Evolutionary conservation across 2,329 filamentous ascomycete species (phyloP), one percentile per base, ranked within the genome.

Genomic region (Pyricularia pennisetigena): DNA sequence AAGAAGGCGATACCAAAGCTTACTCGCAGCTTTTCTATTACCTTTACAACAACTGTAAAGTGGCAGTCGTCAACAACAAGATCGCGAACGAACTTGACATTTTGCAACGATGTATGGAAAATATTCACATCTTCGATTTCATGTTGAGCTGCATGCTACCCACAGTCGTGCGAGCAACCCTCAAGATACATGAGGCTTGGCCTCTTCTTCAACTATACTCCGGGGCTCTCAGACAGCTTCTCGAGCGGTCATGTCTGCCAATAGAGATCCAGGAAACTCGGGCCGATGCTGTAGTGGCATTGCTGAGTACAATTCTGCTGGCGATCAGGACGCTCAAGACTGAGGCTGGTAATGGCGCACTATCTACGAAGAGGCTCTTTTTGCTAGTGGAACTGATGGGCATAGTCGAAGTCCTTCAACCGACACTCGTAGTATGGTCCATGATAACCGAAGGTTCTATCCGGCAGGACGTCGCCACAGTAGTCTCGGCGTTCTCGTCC

Each of bases 31-130:
- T 88, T 3, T 88, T 88, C 72, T 83, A 83, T 73, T 85, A 86
- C 69, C 77, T 88, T 2, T 83, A 82, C 72, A 84, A 84, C 71
- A 86, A 83, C 74, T 86, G 86, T 73, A 86, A 86, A 72, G 76
- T 83, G 67, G 83, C 84, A 0, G 74, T 88, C 2, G 79, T 80
- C 62, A 83, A 83, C 68, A 78, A 81, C 68, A 80, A 78, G 66
- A 77, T 87, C n/a, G 73, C 73, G 6, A 79, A 82, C 6, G 83
- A 87, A 72, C 75, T 78, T 30, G 71, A 69, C 5, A 81, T 86
- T 66, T 72, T 88, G 24, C 75, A 75, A 49, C 78, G 78, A 68
- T 83, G 82, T n/a, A 82, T 87, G 81, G 76, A 74, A n/a, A 78
- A 83, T 59, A 64, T 70, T 6, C 72, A 78, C 49, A 79, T 88